Evolutionary conservation across 768 basidiomycete genomes (phyloP).

Genomic region (Sporobolomyces roseus): DNA sequence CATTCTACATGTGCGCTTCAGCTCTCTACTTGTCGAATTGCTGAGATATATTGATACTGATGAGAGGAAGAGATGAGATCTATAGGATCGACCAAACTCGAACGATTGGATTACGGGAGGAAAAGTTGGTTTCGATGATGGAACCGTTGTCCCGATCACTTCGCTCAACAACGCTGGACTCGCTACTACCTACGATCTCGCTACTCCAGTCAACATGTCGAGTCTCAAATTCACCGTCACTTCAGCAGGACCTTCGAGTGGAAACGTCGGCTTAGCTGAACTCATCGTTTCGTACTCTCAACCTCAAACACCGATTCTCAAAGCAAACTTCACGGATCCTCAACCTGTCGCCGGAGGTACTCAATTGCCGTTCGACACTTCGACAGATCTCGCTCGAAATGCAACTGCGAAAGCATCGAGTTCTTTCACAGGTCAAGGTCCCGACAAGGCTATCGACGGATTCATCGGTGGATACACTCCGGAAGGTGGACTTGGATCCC

Average conservation of each 20-base stretch:
- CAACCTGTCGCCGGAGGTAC: not conserved
- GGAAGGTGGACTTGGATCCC: conserved; percentile 12
- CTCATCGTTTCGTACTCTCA: conserved; percentile 25
- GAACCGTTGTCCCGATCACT: conserved; percentile 3
- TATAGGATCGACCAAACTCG: conserved; percentile 32
- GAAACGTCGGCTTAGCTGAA: conserved; percentile 29
- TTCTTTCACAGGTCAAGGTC: not conserved
- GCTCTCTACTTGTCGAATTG: not conserved
- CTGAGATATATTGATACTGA: too few relatives aligned
- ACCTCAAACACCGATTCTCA: conserved; percentile 21
- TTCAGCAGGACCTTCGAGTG: not conserved
- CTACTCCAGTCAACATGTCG: conserved; percentile 23
- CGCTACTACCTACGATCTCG: conserved; percentile 25
- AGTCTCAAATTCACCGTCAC: conserved; percentile 20
- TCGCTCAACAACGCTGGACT: conserved; percentile 35
- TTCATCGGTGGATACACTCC: conserved; percentile 21
- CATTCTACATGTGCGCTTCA: conserved; percentile 7
- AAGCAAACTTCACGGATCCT: not conserved
- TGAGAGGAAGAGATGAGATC: too few relatives aligned
- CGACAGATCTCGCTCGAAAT: conserved; percentile 21
- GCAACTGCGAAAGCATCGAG: conserved; percentile 19
- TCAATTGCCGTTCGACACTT: not conserved
- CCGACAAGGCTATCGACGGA: conserved; percentile 27
- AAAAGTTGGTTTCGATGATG: conserved; percentile 17
- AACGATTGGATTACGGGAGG: conserved; percentile 34